Evolutionary conservation across 1,284 basidiomycete species (phyloP), one percentile per base, ranked within the genome.

Genomic region (Cerrena zonata): DNA sequence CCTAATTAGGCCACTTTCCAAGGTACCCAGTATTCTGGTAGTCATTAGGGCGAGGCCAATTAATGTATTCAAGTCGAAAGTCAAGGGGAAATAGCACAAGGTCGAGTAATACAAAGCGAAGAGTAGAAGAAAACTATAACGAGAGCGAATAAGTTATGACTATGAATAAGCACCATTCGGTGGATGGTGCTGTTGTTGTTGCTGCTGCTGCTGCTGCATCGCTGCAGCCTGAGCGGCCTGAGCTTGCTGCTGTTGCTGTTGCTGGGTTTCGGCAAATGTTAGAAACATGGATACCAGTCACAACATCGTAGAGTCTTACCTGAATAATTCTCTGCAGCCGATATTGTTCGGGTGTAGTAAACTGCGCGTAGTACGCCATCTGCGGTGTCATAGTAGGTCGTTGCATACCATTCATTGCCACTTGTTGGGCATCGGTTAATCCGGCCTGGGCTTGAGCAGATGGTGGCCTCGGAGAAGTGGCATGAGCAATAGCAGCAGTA

Each of bases 401-500:
- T 40, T 53, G 34, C 50, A 58, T 37, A 10, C 50, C 48, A 24
- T 34, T 34, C 30, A 34, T 34, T 7, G 56, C 48, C 15, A 53
- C 51, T 36, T 61, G 58, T 19, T 51, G 30, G 12, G 48, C 45
- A n/a, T 34, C 23, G 26, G 40, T 21, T 45, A 51, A 42, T 4
- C 44, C 48, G 12, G 54, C 48, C 21, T 61, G 60, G 4, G 63
- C 57, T 40, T 64, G 62, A 2, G 63, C 62, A 7, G 64, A 64
- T 5, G 63, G 57, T 13, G 65, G 64, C 3, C 64, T 60, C 0
- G 61, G 58, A 2, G 54, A 55, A 2, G 49, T 45, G 5, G 59
- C 55, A 21, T 45, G 52, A 22, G 41, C 41, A 7, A 52, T 55
- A 21, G 58, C 57, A 4, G 59, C 58, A 5, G 59, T 52, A 2